phyloP scores from a whole-genome alignment of 108 stramenopile species.

The Skeletonema marinoi region DNA sequence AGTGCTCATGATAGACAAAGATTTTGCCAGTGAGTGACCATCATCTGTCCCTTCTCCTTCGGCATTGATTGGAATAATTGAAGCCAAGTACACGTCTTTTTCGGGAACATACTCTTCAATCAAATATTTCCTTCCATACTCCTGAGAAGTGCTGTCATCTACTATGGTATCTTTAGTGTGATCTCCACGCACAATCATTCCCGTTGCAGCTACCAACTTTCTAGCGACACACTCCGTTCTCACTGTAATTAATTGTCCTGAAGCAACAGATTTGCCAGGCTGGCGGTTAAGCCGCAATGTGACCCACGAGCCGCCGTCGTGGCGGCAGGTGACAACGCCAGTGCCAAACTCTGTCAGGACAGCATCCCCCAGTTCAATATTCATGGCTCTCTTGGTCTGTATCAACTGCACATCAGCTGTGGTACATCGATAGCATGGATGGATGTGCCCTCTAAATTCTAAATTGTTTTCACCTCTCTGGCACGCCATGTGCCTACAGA shows the following conservation, averaged over 20 bases:
- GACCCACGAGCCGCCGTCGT: slow-evolving; percentile 19
- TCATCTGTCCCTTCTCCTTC: slow-evolving; percentile 4
- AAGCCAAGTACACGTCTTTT: slow-evolving; percentile 32
- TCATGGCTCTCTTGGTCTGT: background rate
- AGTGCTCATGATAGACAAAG: slow-evolving; percentile 12
- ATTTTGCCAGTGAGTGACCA: slow-evolving; percentile 10
- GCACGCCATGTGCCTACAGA: too few species aligned
- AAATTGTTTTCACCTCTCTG: too few species aligned
- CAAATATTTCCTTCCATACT: slow-evolving; percentile 23
- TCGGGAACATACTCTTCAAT: slow-evolving; percentile 35
- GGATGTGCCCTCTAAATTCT: too few species aligned
- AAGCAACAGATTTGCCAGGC: slow-evolving; percentile 76
- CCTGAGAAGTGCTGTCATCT: background rate
- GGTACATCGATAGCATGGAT: too few species aligned
- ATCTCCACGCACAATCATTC: slow-evolving; percentile 46
- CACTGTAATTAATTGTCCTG: slow-evolving; percentile 54
- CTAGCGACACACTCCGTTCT: slow-evolving; percentile 34
- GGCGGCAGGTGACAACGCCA: slow-evolving; percentile 56
- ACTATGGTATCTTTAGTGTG: background rate
- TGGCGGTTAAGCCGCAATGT: slow-evolving; percentile 64
- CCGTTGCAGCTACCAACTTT: slow-evolving; percentile 15
- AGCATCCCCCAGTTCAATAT: slow-evolving; percentile 62
- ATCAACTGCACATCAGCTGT: too few species aligned
- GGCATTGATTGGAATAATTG: slow-evolving; percentile 26
- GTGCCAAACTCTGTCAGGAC: slow-evolving; percentile 77